Base-by-base conservation (phyloP, 2,329 filamentous ascomycete genomes). In the Beauveria medogensis region DNA sequence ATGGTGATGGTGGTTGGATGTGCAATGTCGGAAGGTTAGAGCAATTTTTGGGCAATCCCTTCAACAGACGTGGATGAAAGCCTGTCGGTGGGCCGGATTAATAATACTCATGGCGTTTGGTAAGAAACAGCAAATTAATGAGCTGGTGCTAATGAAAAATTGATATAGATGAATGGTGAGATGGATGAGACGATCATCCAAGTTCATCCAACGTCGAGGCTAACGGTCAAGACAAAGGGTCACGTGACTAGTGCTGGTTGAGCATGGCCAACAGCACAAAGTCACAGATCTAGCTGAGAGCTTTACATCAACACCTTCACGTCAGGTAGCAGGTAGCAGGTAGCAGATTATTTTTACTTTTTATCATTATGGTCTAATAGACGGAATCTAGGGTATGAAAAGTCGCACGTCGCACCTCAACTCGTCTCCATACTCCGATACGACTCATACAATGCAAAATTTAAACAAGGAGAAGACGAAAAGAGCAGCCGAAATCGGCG, bases 321-420 rank as follows among this genome's bases (percentile, higher is more conserved):
- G 4, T n/a, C 7, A 18, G 6, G 53, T n/a, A n/a, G n/a, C n/a
- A n/a, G n/a, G n/a, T n/a, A n/a, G n/a, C n/a, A 18, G 1, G 53
- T 16, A 26, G 40, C 3, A 10, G n/a, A 44, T 24, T 46, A 56
- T 69, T 74, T 76, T 74, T 74, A 73, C 69, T 70, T 72, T 75
- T 75, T 74, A 75, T 74, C 69, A 76, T 77, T 76, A 76, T 70
- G 72, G 72, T 76, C 72, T 75, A 74, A 65, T 66, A 69, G 67
- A 72, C 69, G 65, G 67, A 68, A 47, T 65, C 69, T 74, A 72
- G 68, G 70, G 71, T 72, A 73, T 70, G 71, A 71, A 74, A 71
- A 70, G 67, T 66, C 71, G 67, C 68, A 60, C 58, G 51, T 54
- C 7, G 58, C 68, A 69, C 24, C 67, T 70, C 68, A 70, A 67